phyloP scores from a whole-genome alignment of 441 rosid genomes.

The Theobroma grandiflorum region DNA sequence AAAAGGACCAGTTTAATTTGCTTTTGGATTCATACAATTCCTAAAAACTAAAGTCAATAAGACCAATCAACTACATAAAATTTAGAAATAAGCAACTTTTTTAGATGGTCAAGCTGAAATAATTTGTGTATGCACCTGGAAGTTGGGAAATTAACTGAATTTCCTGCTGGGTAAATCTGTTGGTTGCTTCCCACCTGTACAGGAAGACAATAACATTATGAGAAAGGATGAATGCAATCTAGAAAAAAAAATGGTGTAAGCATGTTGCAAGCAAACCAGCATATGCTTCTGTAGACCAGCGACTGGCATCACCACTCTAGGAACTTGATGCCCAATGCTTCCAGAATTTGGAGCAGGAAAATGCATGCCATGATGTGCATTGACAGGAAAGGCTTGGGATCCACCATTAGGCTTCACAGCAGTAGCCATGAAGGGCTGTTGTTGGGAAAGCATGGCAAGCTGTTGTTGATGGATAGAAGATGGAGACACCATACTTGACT shows the following conservation, averaged over 20 bases:
- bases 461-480: conserved; percentile 52
- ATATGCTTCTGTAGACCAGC: conserved; percentile 36
- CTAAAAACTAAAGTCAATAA: neutral
- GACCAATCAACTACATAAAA: neutral
- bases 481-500: conserved; percentile 53
- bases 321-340: conserved; percentile 46
- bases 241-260: conserved; percentile 7
- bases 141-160: conserved; percentile 40
- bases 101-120: neutral
- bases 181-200: conserved; percentile 51
- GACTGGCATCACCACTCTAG: conserved; percentile 42
- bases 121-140: conserved; percentile 46
- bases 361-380: conserved; percentile 29
- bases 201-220: conserved; percentile 22
- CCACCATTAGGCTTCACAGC: conserved; percentile 35
- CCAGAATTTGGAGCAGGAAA: conserved; percentile 39
- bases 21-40: conserved; percentile 4
- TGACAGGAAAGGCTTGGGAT: conserved; percentile 32
- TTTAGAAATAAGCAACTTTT: neutral
- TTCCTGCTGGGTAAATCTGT: conserved; percentile 39
- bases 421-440: conserved; percentile 41
- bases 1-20: neutral
- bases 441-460: conserved; percentile 42
- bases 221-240: conserved; percentile 11
- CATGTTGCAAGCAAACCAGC: conserved; percentile 45